Conservation (phyloP, 148 eudicot species). For the Beta vulgaris region DNA sequence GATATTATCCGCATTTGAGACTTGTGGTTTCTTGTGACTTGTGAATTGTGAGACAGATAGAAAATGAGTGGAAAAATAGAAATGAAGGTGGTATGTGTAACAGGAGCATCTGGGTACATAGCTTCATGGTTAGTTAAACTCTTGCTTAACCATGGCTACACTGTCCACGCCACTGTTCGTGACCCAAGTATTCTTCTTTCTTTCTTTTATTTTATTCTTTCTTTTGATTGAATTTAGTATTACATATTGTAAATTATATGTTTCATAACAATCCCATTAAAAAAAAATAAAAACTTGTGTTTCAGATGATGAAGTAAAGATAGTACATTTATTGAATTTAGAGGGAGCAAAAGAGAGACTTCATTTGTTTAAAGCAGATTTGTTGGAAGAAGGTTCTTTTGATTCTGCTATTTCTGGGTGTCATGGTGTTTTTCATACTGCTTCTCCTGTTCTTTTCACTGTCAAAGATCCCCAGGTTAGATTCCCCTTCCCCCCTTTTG, state of each 20-base stretch:
- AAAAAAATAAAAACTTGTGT: no score
- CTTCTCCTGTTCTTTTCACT: slow-evolving; percentile 6
- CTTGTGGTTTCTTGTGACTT: no score
- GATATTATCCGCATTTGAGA: no score
- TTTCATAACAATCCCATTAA: not conserved
- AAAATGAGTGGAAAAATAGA: no score
- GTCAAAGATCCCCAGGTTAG: slow-evolving; percentile 2
- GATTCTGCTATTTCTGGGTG: slow-evolving; percentile 26
- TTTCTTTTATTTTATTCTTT: not conserved
- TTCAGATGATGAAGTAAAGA: no score
- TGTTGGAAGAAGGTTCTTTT: slow-evolving; percentile 33
- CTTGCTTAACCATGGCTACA: slow-evolving; percentile 34
- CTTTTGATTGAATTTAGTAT: not conserved
- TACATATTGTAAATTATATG: not conserved
- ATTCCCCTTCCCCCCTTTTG: not conserved
- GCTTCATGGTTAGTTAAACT: slow-evolving; percentile 45
- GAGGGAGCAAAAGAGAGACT: slow-evolving; percentile 48
- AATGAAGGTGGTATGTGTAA: slow-evolving; percentile 32
- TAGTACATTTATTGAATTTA: slow-evolving; percentile 17
- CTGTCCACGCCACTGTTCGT: slow-evolving; percentile 36
- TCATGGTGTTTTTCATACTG: slow-evolving; percentile 17
- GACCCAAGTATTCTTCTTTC: slow-evolving; percentile 18
- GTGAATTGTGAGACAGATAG: no score
- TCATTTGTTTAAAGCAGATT: slow-evolving; percentile 30
- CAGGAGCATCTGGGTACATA: slow-evolving; percentile 39